phyloP scores from a whole-genome alignment of 2,329 filamentous ascomycete genomes.

The Coniochaeta prunicola region DNA sequence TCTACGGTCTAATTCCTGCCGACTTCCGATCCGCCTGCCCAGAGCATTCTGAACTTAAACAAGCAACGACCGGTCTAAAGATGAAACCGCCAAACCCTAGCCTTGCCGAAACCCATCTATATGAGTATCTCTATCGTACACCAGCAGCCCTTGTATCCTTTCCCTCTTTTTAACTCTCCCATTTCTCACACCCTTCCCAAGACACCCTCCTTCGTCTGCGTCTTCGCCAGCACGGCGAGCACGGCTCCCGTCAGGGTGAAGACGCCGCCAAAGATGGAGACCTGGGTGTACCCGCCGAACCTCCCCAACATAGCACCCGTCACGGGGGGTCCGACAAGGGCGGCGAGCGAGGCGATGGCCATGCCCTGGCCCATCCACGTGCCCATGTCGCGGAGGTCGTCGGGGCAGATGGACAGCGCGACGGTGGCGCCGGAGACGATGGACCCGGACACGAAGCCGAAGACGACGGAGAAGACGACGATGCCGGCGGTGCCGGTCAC shows the following conservation, averaged over 20 bases:
- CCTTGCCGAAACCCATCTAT: too few species aligned
- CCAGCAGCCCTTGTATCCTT: not conserved
- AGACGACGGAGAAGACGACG: slow-evolving; percentile 12
- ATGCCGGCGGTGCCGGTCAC: slow-evolving; percentile 10
- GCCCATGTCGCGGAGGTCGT: slow-evolving; percentile 41
- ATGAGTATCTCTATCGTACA: too few species aligned
- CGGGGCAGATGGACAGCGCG: slow-evolving; percentile 26
- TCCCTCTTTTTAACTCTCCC: not conserved
- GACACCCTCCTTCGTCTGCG: not conserved
- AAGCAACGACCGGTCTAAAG: too few species aligned
- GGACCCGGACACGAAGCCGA: slow-evolving; percentile 18
- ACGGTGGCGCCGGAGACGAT: slow-evolving; percentile 27
- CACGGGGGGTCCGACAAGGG: slow-evolving; percentile 35
- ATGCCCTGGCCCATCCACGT: slow-evolving; percentile 39
- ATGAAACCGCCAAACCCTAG: not conserved
- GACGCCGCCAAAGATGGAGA: slow-evolving; percentile 29
- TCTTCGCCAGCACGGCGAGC: not conserved
- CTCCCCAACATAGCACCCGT: slow-evolving; percentile 33
- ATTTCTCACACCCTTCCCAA: not conserved
- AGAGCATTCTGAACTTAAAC: not conserved
- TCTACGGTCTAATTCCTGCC: too few species aligned
- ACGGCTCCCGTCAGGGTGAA: not conserved
- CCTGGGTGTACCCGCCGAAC: slow-evolving; percentile 27
- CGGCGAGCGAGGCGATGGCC: slow-evolving; percentile 27
- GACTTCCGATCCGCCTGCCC: too few species aligned